Evolutionary conservation across 1,284 basidiomycete species (phyloP), one percentile per base, ranked within the genome.

Genomic region (Salmacisia buchloeana): DNA sequence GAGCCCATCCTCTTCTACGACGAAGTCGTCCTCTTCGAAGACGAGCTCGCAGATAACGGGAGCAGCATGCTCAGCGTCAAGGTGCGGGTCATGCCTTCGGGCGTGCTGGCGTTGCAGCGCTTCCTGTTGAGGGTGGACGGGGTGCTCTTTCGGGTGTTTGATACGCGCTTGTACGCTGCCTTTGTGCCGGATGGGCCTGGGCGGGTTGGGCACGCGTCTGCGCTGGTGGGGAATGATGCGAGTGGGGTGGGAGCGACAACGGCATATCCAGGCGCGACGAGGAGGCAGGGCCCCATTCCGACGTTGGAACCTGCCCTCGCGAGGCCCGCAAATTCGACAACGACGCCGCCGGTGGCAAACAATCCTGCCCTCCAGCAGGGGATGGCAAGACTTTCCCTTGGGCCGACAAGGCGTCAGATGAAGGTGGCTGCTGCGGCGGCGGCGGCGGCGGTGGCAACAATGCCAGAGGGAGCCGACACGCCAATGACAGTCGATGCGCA

Each of bases 51-150:
- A n/a, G 76, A 79, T 54, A 79, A 79, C 39, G 78, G 78, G 6
- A 70, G 72, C 18, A 74, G 72, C 35, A 70, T 75, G 52, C 66
- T 79, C 25, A 74, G 64, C 27, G 75, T 79, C 60, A 79, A 79
- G 45, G 74, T 79, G 92, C 88, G 96, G 62, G 93, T 98, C 54
- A 98, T 98, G 94, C 93, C 94, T 0, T 89, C 88, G n/a, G 94
- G 89, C 58, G 85, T 97, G 70, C 94, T 97, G 80, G 86, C 97
- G 67, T 86, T 99, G 9, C 85, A 88, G 1, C 86, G 96, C 6
- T 92, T 97, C 80, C 92, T 91, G n/a, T 83, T 99, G 3, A 86
- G 96, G 23, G 93, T 99, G 56, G 96, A 99, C 80, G 86, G 90
- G 63, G 96, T 99, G 45, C 85, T 97, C 43, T 98, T 98, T 82